Conservation (phyloP, 1,284 basidiomycete genomes). For the Cerioporus squamosus region DNA sequence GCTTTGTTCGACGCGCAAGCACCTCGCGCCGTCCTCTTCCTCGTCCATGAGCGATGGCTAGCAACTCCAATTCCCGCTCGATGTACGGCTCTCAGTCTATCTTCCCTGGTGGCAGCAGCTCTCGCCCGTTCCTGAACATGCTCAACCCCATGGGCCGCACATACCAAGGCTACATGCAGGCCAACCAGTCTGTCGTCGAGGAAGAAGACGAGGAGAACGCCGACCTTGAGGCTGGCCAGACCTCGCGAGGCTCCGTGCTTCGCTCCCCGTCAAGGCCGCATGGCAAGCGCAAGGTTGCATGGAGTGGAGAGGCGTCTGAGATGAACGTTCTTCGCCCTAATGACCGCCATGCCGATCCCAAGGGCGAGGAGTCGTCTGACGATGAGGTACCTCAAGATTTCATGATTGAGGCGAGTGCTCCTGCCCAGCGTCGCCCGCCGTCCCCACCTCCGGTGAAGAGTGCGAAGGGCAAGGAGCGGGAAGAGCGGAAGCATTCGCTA, state of each 20-base stretch:
- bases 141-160: constrained; percentile 78
- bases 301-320: constrained; percentile 58
- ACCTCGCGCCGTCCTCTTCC: neutral
- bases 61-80: constrained; percentile 29
- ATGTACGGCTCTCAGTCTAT: constrained; percentile 46
- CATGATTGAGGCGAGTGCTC: constrained; percentile 70
- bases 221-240: constrained; percentile 56
- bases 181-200: constrained; percentile 66
- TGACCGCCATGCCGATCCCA: constrained; percentile 62
- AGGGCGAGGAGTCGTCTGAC: constrained; percentile 67
- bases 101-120: constrained; percentile 53
- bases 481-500: constrained; percentile 29
- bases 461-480: constrained; percentile 44
- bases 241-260: constrained; percentile 33
- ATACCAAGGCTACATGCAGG: constrained; percentile 72
- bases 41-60: constrained; percentile 16
- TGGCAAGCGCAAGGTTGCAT: constrained; percentile 57
- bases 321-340: constrained; percentile 66
- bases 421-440: constrained; percentile 39
- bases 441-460: constrained; percentile 30
- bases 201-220: constrained; percentile 50
- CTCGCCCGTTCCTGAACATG: constrained; percentile 78
- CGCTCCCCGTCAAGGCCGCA: constrained; percentile 42
- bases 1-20: constrained; percentile 23
- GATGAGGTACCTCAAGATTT: constrained; percentile 84